Evolutionary conservation across 257 asterid genomes (phyloP).

Genomic region (Mitragyna speciosa): DNA sequence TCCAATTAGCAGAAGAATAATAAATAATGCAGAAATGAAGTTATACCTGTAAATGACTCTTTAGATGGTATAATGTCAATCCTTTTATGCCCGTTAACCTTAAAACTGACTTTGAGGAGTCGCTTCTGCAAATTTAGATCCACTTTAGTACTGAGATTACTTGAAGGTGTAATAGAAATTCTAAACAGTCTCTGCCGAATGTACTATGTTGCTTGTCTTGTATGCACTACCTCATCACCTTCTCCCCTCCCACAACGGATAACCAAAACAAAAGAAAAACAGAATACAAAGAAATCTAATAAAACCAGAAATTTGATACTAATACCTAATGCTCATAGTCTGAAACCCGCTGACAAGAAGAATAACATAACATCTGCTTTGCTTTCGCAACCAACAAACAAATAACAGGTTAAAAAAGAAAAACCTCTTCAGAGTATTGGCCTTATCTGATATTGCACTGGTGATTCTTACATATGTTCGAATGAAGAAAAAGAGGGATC

Average conservation of each 20-base stretch:
- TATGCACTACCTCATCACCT: neutral
- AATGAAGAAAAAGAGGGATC: neutral
- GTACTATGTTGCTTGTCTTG: neutral
- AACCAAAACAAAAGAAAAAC: neutral
- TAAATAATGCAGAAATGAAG: neutral
- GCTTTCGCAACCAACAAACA: neutral
- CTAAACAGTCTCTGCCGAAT: neutral
- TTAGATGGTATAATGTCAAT: conserved; percentile 76
- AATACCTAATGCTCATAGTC: neutral
- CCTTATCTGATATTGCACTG: neutral
- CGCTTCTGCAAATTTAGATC: conserved; percentile 61
- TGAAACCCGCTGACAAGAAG: neutral
- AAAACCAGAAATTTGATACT: neutral
- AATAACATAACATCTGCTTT: neutral
- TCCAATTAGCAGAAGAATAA: neutral
- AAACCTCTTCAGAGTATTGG: neutral
- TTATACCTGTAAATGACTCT: conserved; percentile 86
- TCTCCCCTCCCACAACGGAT: neutral
- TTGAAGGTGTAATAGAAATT: neutral
- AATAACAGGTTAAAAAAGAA: neutral
- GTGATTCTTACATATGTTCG: neutral
- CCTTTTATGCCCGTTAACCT: conserved; percentile 90
- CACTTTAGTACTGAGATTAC: conserved; percentile 1
- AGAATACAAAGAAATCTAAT: neutral
- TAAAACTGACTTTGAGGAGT: conserved; percentile 89